Evolutionary conservation across 2,329 filamentous ascomycete genomes (phyloP).

Genomic region (Nothophaeocryptopus gaeumannii): DNA sequence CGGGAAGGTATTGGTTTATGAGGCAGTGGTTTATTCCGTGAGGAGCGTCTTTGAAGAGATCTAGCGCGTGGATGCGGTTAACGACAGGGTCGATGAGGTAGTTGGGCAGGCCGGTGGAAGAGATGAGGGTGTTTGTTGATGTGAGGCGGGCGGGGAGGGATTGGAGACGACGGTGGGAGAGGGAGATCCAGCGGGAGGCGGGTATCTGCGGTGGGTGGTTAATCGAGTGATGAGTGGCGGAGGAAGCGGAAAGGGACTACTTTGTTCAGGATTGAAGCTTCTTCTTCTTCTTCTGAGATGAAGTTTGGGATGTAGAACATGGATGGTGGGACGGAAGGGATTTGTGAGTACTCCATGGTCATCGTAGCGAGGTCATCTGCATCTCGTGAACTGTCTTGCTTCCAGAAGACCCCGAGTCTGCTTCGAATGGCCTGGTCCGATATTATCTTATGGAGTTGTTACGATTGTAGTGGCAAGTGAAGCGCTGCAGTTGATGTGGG

Average conservation of each 20-base stretch:
- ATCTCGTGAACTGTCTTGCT: too few species aligned
- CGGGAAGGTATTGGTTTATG: conserved; percentile 85
- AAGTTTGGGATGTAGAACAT: conserved; percentile 88
- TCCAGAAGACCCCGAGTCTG: too few species aligned
- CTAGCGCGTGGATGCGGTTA: conserved; percentile 49
- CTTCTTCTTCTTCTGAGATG: conserved; percentile 75
- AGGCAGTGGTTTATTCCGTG: conserved; percentile 89
- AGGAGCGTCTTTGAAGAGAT: conserved; percentile 62
- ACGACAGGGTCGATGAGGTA: conserved; percentile 74
- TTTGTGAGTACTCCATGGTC: conserved; percentile 19
- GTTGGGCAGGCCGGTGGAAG: conserved; percentile 63
- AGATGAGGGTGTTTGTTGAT: conserved; percentile 69
- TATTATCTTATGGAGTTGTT: too few species aligned
- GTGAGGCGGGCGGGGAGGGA: conserved; percentile 84
- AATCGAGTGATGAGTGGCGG: neutral
- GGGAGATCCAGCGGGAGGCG: conserved; percentile 70
- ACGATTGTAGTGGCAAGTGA: too few species aligned
- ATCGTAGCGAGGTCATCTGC: too few species aligned
- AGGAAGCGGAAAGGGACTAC: conserved; percentile 40
- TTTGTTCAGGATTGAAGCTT: conserved; percentile 67
- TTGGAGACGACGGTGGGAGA: conserved; percentile 86
- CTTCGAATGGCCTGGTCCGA: too few species aligned
- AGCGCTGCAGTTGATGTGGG: too few species aligned
- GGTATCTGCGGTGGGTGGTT: conserved; percentile 40
- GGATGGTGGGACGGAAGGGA: conserved; percentile 36